These are phyloP conservation scores for Lasiodiplodia theobromae DNA, from an alignment of 2,329 filamentous ascomycete species.

Conservation along the genomic window DNA sequence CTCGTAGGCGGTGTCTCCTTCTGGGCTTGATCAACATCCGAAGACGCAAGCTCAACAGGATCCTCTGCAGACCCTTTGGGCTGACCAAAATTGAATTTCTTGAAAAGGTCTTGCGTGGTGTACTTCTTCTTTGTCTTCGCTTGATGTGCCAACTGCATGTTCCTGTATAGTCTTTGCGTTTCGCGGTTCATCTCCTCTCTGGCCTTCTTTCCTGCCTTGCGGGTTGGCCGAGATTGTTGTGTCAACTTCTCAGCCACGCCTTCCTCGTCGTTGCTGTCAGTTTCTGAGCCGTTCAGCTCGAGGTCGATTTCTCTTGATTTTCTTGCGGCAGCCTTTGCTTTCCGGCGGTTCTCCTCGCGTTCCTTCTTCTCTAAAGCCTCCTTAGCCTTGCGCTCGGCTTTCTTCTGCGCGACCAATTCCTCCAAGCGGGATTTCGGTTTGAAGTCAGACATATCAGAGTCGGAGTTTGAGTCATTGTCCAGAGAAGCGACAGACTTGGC, in stretches of 20 bases:
- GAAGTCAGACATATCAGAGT: slow-evolving; percentile 53
- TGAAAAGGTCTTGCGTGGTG: slow-evolving; percentile 80
- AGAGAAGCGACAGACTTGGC: slow-evolving; percentile 44
- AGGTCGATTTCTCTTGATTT: slow-evolving; percentile 38
- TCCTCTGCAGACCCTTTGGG: slow-evolving; percentile 30
- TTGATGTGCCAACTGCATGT: slow-evolving; percentile 89
- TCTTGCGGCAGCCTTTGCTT: slow-evolving; percentile 26
- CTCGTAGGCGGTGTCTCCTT: slow-evolving; percentile 55
- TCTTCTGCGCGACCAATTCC: slow-evolving; percentile 76
- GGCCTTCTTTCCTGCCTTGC: slow-evolving; percentile 94
- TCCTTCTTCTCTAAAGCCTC: slow-evolving; percentile 63
- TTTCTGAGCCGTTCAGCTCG: slow-evolving; percentile 54
- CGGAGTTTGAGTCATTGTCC: slow-evolving; percentile 44
- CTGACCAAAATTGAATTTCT: slow-evolving; percentile 77
- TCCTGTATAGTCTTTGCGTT: slow-evolving; percentile 87
- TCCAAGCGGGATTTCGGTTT: slow-evolving; percentile 68
- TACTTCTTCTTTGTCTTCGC: slow-evolving; percentile 89
- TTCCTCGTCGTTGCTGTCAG: slow-evolving; percentile 60
- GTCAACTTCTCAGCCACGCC: slow-evolving; percentile 61
- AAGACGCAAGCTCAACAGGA: slow-evolving; percentile 60
- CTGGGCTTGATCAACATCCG: slow-evolving; percentile 61
- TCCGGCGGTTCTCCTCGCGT: slow-evolving; percentile 45
- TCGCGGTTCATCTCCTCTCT: slow-evolving; percentile 90
- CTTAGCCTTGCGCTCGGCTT: slow-evolving; percentile 71
- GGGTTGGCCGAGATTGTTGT: slow-evolving; percentile 71